These are phyloP conservation scores for Mariannaea sp. DNA, from an alignment of 2,329 filamentous ascomycete species.

Conservation along the genomic window DNA sequence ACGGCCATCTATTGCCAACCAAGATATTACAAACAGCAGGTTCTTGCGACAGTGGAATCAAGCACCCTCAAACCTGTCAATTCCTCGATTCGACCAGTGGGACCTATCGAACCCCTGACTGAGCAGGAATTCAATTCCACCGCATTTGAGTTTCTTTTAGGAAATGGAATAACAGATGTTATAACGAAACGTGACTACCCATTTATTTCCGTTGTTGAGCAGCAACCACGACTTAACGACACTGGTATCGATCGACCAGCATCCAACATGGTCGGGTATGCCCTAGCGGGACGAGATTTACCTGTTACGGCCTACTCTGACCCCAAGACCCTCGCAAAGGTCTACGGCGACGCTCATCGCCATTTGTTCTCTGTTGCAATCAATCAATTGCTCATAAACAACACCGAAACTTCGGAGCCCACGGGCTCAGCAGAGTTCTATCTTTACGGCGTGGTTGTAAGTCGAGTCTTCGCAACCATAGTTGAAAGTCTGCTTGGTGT, in stretches of 20 bases:
- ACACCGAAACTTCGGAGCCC: background rate
- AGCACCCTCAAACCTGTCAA: slow-evolving; percentile 12
- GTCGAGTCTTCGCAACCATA: slow-evolving; percentile 36
- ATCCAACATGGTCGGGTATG: slow-evolving; percentile 44
- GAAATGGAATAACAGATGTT: slow-evolving; percentile 34
- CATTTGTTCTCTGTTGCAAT: slow-evolving; percentile 40
- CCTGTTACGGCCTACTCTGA: slow-evolving; percentile 13
- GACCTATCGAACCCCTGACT: slow-evolving; percentile 12
- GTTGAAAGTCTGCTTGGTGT: slow-evolving; percentile 39
- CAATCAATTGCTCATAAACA: slow-evolving; percentile 23
- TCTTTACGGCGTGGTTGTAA: slow-evolving; percentile 41
- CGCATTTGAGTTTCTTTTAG: slow-evolving; percentile 43
- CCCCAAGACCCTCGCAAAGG: slow-evolving; percentile 2
- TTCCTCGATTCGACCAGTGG: slow-evolving; percentile 2
- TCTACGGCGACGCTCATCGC: slow-evolving; percentile 37
- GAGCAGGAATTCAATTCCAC: slow-evolving; percentile 42
- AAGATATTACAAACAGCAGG: slow-evolving; percentile 51
- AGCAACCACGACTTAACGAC: slow-evolving; percentile 25
- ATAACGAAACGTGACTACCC: slow-evolving; percentile 31
- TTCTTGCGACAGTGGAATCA: slow-evolving; percentile 45
- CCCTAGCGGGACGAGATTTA: slow-evolving; percentile 29
- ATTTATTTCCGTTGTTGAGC: slow-evolving; percentile 32
- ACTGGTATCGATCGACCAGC: slow-evolving; percentile 25
- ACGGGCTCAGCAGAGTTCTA: slow-evolving; percentile 21
- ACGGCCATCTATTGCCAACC: slow-evolving; percentile 51